Evolutionary conservation across 2,329 filamentous ascomycete species (phyloP), one percentile per base, ranked within the genome.

Genomic region (Cordyceps sp.): DNA sequence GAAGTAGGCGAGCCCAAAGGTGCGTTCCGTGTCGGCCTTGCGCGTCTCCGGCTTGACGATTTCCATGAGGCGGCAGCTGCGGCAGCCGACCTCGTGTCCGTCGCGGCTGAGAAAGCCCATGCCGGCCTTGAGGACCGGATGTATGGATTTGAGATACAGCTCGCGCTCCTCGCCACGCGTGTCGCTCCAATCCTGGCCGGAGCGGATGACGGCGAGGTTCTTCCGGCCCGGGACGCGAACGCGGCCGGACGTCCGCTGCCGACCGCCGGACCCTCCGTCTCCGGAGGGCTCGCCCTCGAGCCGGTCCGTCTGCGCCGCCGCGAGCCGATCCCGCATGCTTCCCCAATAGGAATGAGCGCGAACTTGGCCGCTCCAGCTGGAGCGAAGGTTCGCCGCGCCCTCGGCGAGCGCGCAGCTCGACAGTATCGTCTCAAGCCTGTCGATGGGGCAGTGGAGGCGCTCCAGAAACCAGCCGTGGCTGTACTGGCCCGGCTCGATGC

Each of bases 291-390:
- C 42, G 1, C 52, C 53, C 1, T 39, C 31, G 3, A 62, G 39
- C 4, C 36, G 33, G 38, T 59, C 51, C 17, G 44, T 51, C 38
- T 62, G 59, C 6, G 52, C 44, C 3, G 43, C 41, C 4, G 59
- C 46, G 12, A 62, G 35, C 5, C 59, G 50, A 37, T 63, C 58
- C 12, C 58, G 49, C 57, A 61, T 59, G 39, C 55, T 59, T 3
- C 58, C 60, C 57, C 57, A 62, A 38, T 62, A 63, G 2, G 48
- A 54, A 37, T 63, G 59, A 41, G 62, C 55, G 24, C 47, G 39
- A 13, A 64, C 44, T 20, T 48, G 45, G 0, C 54, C 55, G 14
- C 49, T 54, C 5, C 58, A 43, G 3, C 37, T 36, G 5, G 52
- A 47, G 5, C 52, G 39, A 56, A 63, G 54, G 36, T 58, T 43